phyloP scores from a whole-genome alignment of 177 flowering plant species.

The Vitis hybrid region DNA sequence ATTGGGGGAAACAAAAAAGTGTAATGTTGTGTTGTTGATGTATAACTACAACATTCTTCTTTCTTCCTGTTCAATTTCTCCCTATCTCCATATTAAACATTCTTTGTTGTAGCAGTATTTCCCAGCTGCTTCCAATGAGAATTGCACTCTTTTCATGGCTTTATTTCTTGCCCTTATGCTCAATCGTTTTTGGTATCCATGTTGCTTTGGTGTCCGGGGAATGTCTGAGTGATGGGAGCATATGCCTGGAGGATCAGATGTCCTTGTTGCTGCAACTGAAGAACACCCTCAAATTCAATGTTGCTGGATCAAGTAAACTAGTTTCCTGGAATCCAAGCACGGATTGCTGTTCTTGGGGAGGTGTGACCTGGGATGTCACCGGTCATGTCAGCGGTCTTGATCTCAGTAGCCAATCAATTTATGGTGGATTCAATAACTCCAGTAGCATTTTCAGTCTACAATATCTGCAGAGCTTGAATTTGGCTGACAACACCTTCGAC shows the following conservation, averaged over 20 bases:
- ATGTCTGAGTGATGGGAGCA: constrained; percentile 21
- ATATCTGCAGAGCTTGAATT: constrained; percentile 37
- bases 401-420: constrained; percentile 34
- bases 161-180: constrained; percentile 14
- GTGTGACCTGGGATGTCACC: constrained; percentile 29
- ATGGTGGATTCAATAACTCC: constrained; percentile 22
- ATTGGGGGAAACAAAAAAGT: too few species aligned
- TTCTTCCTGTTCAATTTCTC: too few species aligned
- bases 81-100: too few species aligned
- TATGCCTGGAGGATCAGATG: constrained; percentile 20
- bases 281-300: constrained; percentile 17
- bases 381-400: constrained; percentile 48
- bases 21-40: too few species aligned
- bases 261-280: constrained; percentile 36
- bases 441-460: constrained; percentile 37
- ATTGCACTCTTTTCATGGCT: constrained; percentile 19
- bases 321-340: constrained; percentile 30
- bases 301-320: constrained; percentile 8
- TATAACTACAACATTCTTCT: too few species aligned
- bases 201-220: constrained; percentile 19
- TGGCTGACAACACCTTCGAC: constrained; percentile 35
- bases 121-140: constrained; percentile 15
- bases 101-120: too few species aligned
- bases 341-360: constrained; percentile 53
- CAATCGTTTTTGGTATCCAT: not conserved